phyloP scores from a whole-genome alignment of 2,329 filamentous ascomycete species.

The Daldinia sp. region DNA sequence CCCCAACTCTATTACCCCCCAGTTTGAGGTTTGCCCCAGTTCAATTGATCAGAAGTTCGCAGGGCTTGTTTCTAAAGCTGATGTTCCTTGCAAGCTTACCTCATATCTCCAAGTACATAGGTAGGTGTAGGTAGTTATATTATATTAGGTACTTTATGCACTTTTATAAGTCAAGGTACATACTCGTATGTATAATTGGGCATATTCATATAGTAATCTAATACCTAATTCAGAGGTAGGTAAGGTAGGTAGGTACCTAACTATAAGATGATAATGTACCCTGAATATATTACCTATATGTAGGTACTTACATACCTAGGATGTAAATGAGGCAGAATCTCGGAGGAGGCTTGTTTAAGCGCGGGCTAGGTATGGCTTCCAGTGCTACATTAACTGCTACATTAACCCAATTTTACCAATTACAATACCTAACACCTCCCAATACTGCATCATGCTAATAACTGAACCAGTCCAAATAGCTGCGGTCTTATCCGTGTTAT shows the following conservation, averaged over 20 bases:
- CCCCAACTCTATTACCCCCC: conserved; percentile 12
- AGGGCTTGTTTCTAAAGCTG: conserved; percentile 29
- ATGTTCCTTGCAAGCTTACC: background rate
- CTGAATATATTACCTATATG: background rate
- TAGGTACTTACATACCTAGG: too few relatives aligned
- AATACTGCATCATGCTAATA: conserved; percentile 12
- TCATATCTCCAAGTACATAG: conserved; percentile 2
- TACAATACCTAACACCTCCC: background rate
- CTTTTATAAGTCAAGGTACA: too few relatives aligned
- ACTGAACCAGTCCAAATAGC: background rate
- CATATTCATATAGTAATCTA: background rate
- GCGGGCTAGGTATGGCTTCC: conserved; percentile 4
- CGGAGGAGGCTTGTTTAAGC: conserved; percentile 8
- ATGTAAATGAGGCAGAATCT: conserved; percentile 12
- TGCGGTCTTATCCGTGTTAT: conserved; percentile 13
- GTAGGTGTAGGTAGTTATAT: too few relatives aligned
- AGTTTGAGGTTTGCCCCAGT: background rate
- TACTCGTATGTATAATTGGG: too few relatives aligned
- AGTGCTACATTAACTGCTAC: conserved; percentile 10
- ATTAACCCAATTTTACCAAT: conserved; percentile 13
- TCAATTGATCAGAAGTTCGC: conserved; percentile 27
- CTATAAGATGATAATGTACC: background rate
- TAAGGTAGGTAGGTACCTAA: too few relatives aligned
- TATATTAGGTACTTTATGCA: background rate
- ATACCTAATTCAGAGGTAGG: background rate